phyloP scores from a whole-genome alignment of 2,329 filamentous ascomycete species.

The Penicillium sp. region DNA sequence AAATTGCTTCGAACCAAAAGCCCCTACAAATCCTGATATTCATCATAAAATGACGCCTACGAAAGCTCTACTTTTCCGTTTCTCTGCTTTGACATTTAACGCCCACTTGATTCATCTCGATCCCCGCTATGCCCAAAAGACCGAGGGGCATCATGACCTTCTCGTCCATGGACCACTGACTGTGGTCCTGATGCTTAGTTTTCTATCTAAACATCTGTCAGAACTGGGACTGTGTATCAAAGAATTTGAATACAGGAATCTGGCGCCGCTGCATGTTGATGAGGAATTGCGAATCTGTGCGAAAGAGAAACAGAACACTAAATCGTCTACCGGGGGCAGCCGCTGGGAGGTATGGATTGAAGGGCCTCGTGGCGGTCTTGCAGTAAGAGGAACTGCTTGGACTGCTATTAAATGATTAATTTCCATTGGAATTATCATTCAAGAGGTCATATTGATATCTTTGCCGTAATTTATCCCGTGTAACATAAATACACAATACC shows the following conservation, averaged over 20 bases:
- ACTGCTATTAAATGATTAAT: slow-evolving; percentile 10
- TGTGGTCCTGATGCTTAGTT: slow-evolving; percentile 69
- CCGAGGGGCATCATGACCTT: slow-evolving; percentile 70
- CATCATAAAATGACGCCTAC: slow-evolving; percentile 62
- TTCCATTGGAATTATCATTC: not conserved
- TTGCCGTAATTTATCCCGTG: not conserved
- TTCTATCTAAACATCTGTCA: slow-evolving; percentile 56
- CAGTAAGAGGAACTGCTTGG: slow-evolving; percentile 56
- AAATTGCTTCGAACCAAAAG: slow-evolving; percentile 27
- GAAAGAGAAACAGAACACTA: slow-evolving; percentile 45
- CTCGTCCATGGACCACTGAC: slow-evolving; percentile 86
- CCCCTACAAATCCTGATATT: slow-evolving; percentile 51
- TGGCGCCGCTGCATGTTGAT: slow-evolving; percentile 73
- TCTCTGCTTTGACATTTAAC: slow-evolving; percentile 88
- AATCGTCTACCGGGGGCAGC: slow-evolving; percentile 18
- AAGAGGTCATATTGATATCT: not conserved
- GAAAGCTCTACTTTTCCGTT: slow-evolving; percentile 74
- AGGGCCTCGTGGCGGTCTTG: slow-evolving; percentile 57
- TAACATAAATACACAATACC: not conserved
- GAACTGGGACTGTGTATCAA: slow-evolving; percentile 40
- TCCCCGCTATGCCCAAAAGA: slow-evolving; percentile 60
- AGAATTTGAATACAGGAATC: slow-evolving; percentile 71
- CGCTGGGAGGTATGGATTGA: slow-evolving; percentile 65
- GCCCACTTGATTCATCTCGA: slow-evolving; percentile 89
- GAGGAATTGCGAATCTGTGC: slow-evolving; percentile 69